Evolutionary conservation across 495 filamentous ascomycete species (phyloP).

Genomic region (Penicillium lagena): DNA sequence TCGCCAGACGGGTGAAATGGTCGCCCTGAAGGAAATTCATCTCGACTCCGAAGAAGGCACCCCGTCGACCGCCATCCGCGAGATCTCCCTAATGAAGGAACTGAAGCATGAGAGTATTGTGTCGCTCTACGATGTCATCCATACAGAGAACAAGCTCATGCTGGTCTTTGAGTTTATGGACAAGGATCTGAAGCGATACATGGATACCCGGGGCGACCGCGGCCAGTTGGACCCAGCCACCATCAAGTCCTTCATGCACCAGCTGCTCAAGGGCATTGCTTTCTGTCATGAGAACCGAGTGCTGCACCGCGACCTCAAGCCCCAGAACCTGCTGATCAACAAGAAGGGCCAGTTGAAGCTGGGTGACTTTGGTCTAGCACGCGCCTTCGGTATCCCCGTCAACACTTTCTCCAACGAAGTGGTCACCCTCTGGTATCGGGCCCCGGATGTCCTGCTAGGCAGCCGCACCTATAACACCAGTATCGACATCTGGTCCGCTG

Average conservation of each 20-base stretch:
- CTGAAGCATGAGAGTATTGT: constrained; percentile 98
- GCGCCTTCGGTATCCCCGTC: constrained; percentile 93
- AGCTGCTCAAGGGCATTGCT: constrained; percentile 86
- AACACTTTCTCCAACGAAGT: constrained; percentile 99
- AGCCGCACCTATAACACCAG: constrained; percentile 92
- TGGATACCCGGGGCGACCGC: constrained; percentile 82
- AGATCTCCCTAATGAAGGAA: constrained; percentile 99
- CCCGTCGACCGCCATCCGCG: constrained; percentile 94
- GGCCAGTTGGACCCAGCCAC: constrained; percentile 76
- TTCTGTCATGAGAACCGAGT: constrained; percentile 97
- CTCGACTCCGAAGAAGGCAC: constrained; percentile 98
- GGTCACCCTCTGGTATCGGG: constrained; percentile 94
- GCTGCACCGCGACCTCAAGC: constrained; percentile 92
- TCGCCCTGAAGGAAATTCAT: constrained; percentile 98
- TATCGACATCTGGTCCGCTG: constrained; percentile 97
- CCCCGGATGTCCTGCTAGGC: constrained; percentile 86
- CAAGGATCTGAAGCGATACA: constrained; percentile 98
- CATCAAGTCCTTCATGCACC: constrained; percentile 98
- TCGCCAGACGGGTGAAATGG: constrained; percentile 89
- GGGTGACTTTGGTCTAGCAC: constrained; percentile 89
- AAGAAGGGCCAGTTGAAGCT: constrained; percentile 85
- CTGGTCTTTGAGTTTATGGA: constrained; percentile 99
- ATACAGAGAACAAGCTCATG: constrained; percentile 99
- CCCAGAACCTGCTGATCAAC: constrained; percentile 93
- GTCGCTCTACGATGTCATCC: constrained; percentile 95